Percentiles rank a stretch among this genome's conserved stretches.
phyloP scores from a whole-genome alignment of 2,329 filamentous ascomycete genomes.

The Exophiala sp. region DNA sequence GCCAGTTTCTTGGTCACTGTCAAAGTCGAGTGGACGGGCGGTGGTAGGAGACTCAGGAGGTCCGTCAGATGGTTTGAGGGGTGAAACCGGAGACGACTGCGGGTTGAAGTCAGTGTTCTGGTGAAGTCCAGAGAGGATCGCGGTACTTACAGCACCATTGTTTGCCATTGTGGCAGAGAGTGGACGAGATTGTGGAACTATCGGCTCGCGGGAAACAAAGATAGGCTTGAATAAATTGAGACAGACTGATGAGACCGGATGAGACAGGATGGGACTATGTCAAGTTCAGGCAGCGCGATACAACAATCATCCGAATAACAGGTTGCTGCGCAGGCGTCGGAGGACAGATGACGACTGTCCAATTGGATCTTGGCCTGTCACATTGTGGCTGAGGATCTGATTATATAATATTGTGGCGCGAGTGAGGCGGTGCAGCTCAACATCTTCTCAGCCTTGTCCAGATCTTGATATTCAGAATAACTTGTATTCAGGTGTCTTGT shows the following conservation, averaged over 20 bases:
- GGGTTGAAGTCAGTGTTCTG: conserved; percentile 7
- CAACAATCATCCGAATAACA: too few species aligned
- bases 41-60: conserved; percentile 50
- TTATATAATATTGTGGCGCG: neutral
- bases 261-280: neutral
- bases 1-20: conserved; percentile 49
- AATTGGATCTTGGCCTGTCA: neutral
- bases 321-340: neutral
- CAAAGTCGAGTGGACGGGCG: conserved; percentile 52
- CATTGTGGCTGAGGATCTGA: neutral
- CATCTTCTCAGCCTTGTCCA: neutral
- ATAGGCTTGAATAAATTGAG: too few species aligned
- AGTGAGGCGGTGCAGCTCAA: neutral
- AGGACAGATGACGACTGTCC: neutral
- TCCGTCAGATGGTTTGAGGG: conserved; percentile 26
- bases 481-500: too few species aligned
- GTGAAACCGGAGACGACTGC: conserved; percentile 26
- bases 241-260: too few species aligned
- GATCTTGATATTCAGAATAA: too few species aligned
- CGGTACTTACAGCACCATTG: conserved; percentile 14
- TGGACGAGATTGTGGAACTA: neutral
- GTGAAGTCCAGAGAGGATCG: neutral
- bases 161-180: conserved; percentile 13
- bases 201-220: too few species aligned
- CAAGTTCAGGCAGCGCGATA: conserved; percentile 10